Evolutionary conservation across 1,284 basidiomycete genomes (phyloP).

Genomic region (Cystobasidium pallidum): DNA sequence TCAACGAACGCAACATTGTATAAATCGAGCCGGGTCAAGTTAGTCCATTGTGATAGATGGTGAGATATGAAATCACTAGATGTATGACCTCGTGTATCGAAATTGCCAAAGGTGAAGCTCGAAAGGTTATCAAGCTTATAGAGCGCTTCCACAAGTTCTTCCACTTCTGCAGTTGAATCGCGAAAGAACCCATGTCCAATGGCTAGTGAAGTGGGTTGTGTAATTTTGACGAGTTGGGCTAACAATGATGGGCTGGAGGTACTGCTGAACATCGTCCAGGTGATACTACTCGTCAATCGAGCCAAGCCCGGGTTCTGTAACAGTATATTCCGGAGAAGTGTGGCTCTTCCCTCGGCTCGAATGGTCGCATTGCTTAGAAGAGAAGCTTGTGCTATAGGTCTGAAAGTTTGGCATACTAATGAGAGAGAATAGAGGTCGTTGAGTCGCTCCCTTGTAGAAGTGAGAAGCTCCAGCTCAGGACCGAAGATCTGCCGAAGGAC

Average conservation of each 20-base stretch:
- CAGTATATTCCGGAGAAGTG: conserved; percentile 6
- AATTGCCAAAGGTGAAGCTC: conserved; percentile 29
- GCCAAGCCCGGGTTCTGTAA: conserved; percentile 1
- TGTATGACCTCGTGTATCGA: conserved; percentile 26
- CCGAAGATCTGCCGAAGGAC: conserved; percentile 27
- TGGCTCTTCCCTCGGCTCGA: conserved; percentile 32
- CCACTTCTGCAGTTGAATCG: neutral
- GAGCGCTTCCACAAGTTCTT: neutral
- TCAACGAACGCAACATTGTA: conserved; percentile 22
- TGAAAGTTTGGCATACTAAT: conserved; percentile 19
- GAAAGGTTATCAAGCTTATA: conserved; percentile 12
- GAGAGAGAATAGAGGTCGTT: conserved; percentile 32
- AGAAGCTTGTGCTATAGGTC: conserved; percentile 12
- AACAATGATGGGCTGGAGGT: conserved; percentile 19
- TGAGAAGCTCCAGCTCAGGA: conserved; percentile 23
- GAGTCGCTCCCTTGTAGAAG: conserved; percentile 28
- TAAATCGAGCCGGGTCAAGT: conserved; percentile 26
- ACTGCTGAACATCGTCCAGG: conserved; percentile 23
- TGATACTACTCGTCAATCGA: neutral
- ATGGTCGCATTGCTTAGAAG: conserved; percentile 20
- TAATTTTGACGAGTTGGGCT: conserved; percentile 13
- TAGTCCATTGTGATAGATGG: conserved; percentile 20
- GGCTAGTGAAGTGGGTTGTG: conserved; percentile 9
- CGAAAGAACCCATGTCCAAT: conserved; percentile 40
- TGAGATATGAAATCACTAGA: conserved; percentile 31